phyloP scores from a whole-genome alignment of 139 green algal genomes.

The Coccomyxa sp. region DNA sequence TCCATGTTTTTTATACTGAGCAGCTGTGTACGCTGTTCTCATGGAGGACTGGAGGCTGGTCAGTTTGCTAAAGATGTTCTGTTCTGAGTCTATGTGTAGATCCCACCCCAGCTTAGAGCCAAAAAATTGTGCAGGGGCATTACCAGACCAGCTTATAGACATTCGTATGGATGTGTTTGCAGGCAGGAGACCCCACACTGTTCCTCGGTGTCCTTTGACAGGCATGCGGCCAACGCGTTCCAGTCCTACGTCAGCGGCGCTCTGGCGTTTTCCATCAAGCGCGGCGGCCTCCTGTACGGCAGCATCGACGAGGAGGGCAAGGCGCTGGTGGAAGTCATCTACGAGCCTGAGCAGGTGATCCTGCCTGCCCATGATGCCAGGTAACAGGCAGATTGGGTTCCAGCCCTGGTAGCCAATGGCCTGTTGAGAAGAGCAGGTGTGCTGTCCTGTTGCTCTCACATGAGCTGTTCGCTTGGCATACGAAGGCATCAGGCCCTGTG shows the following conservation, averaged over 20 bases:
- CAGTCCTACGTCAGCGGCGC: conserved; percentile 77
- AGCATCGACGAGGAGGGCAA: conserved; percentile 64
- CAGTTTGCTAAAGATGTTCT: neutral
- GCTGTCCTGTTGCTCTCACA: no score
- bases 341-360: conserved; percentile 73
- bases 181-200: conserved; percentile 80
- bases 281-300: conserved; percentile 90
- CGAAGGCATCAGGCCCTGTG: no score
- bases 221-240: conserved; percentile 86
- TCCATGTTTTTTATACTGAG: neutral
- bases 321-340: conserved; percentile 79
- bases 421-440: no score
- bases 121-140: neutral
- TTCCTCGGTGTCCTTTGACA: conserved; percentile 85
- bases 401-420: neutral
- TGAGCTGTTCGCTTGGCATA: neutral
- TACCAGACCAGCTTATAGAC: neutral
- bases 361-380: neutral
- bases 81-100: neutral
- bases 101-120: neutral
- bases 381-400: neutral
- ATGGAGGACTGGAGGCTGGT: neutral
- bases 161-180: neutral
- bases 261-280: conserved; percentile 90
- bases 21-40: neutral